These are phyloP conservation scores for Vishniacozyma victoriae DNA, from an alignment of 768 basidiomycete species.

Conservation along the genomic window DNA sequence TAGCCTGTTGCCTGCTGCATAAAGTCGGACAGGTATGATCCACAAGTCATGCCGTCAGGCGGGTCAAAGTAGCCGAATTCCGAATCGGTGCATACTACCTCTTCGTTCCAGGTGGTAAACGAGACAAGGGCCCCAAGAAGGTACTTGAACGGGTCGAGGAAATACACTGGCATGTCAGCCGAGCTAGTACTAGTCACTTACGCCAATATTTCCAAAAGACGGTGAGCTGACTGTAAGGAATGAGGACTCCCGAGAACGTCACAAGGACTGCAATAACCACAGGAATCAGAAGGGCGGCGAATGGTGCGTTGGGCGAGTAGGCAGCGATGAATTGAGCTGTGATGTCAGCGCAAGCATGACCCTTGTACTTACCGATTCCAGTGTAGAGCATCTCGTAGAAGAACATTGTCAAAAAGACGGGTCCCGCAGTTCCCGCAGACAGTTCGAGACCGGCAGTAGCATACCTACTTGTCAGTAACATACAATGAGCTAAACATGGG, in stretches of 20 bases:
- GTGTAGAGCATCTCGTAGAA: constrained; percentile 45
- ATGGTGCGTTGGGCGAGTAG: constrained; percentile 40
- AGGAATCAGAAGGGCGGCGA: constrained; percentile 39
- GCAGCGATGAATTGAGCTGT: constrained; percentile 37
- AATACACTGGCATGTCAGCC: constrained; percentile 12
- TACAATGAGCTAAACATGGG: constrained; percentile 5
- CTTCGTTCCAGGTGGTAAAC: constrained; percentile 34
- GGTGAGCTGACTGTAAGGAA: constrained; percentile 30
- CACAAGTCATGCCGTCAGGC: constrained; percentile 39
- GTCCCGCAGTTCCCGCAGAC: constrained; percentile 30
- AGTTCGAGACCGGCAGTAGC: constrained; percentile 38
- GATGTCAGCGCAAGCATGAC: not conserved
- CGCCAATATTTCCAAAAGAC: constrained; percentile 25
- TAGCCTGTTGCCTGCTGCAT: constrained; percentile 31
- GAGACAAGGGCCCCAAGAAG: constrained; percentile 39
- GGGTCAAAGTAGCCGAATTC: constrained; percentile 39
- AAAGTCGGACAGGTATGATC: constrained; percentile 36
- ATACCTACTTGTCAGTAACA: constrained; percentile 17
- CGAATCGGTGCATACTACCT: constrained; percentile 29
- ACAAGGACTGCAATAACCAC: constrained; percentile 34
- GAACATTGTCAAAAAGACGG: constrained; percentile 40
- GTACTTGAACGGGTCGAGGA: constrained; percentile 42
- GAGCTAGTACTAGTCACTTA: not conserved
- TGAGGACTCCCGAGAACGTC: constrained; percentile 36
- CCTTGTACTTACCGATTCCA: constrained; percentile 27